These are phyloP conservation scores for Carallia brachiata DNA, from an alignment of 345 rosid species.

Conservation along the genomic window DNA sequence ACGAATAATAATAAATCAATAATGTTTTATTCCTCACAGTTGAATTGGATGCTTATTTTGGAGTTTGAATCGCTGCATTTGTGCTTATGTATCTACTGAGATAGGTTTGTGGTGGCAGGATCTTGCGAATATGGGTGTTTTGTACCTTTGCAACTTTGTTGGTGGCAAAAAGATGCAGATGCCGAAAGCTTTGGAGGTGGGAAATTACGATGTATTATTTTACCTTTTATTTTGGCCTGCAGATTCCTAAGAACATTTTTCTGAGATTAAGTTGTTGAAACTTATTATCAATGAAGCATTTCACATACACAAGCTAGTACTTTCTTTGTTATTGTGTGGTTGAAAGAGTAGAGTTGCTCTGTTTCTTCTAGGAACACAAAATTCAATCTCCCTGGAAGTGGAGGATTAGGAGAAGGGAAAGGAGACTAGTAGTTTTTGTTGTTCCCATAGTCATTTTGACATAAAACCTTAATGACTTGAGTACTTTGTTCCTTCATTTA, in stretches of 20 bases:
- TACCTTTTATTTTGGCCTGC: not conserved
- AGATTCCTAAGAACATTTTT: not conserved
- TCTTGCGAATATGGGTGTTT: slow-evolving; percentile 31
- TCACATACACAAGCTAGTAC: not conserved
- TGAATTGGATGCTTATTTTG: not conserved
- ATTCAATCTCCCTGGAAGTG: not conserved
- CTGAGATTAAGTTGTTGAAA: not conserved
- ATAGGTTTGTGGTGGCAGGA: slow-evolving; percentile 21
- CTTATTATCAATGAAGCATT: not conserved
- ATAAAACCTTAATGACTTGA: too few species aligned
- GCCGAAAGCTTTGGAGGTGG: slow-evolving; percentile 36
- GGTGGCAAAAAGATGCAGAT: slow-evolving; percentile 18
- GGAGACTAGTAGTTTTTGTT: too few species aligned
- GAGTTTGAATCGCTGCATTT: not conserved
- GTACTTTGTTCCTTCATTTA: too few species aligned
- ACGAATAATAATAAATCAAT: not conserved
- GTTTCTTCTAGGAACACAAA: not conserved
- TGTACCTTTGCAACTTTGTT: slow-evolving; percentile 31
- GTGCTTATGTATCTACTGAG: slow-evolving; percentile 1
- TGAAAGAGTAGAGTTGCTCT: not conserved
- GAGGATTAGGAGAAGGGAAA: not conserved
- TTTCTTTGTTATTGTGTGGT: too few species aligned
- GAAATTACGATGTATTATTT: not conserved
- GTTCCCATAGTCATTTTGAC: too few species aligned
- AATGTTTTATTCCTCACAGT: not conserved